Evolutionary conservation across 1,284 basidiomycete genomes (phyloP).

Genomic region (Sanghuangporus baumii): DNA sequence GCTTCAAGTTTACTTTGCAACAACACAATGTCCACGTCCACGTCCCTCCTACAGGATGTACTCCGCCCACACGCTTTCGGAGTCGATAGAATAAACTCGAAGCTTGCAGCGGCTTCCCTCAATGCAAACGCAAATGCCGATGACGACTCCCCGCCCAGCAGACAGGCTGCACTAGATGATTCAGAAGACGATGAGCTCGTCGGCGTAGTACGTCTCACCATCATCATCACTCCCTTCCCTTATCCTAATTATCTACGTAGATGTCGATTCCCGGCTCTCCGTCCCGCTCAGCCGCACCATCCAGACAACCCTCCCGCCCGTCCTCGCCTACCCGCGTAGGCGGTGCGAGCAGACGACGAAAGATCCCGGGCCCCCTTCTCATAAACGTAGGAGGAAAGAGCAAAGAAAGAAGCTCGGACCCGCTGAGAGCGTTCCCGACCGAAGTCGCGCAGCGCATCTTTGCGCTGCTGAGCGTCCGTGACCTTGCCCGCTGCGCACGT

Average conservation of each 20-base stretch:
- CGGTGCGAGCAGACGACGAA: constrained; percentile 33
- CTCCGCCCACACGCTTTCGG: constrained; percentile 47
- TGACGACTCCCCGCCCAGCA: constrained; percentile 23
- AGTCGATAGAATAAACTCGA: constrained; percentile 41
- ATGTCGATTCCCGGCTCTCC: constrained; percentile 68
- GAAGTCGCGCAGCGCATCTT: constrained; percentile 78
- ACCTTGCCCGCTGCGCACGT: constrained; percentile 70
- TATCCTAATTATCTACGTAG: constrained; percentile 32
- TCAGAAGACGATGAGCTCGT: constrained; percentile 68
- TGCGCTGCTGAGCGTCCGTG: constrained; percentile 51
- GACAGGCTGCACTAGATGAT: constrained; percentile 40
- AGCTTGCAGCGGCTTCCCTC: constrained; percentile 26
- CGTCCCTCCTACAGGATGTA: constrained; percentile 59
- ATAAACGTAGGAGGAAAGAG: constrained; percentile 27
- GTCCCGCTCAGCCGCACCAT: constrained; percentile 37
- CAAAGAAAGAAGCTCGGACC: constrained; percentile 38
- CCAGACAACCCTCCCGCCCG: constrained; percentile 43
- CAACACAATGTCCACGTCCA: constrained; percentile 2
- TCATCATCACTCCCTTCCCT: neutral
- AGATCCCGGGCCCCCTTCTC: constrained; percentile 35
- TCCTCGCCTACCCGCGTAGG: constrained; percentile 51
- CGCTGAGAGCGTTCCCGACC: constrained; percentile 69
- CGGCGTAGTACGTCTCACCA: constrained; percentile 53
- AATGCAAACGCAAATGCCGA: constrained; percentile 12
- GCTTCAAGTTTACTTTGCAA: neutral